Base-by-base conservation (phyloP, 176 grass and related monocot species). In the Guadua angustifolia region DNA sequence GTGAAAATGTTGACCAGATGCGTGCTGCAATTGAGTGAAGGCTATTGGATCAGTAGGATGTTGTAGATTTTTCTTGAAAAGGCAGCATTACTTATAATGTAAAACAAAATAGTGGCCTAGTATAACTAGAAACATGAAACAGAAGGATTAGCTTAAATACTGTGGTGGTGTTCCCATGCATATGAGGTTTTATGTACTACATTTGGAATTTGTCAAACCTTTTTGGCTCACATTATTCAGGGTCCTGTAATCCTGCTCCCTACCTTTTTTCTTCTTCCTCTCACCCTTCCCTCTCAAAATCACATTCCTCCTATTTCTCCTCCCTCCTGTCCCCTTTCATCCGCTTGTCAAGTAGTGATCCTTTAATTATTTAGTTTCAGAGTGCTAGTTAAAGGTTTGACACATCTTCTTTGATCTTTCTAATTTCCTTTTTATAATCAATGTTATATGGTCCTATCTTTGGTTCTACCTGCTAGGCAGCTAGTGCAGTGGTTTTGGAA, bases 371-470 rank as follows among this genome's bases (percentile, higher is more conserved):
- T 72, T 82, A 46, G 5, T 71, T 81, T 82, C 24, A 33, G 5
- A 71, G 1, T 35, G 15, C 79, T 35, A 82, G 7, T 57, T 63
- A 55, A 66, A 36, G 9, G 19, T 46, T 21, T 66, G 45, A 18
- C n/a, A 78, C 19, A 50, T 26, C 9, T 75, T 43, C 19, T 43
- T 69, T 64, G 2, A 26, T 70, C 29, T 52, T 17, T 35, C 35
- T 66, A 11, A 11, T 51, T 45, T 51, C 1, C 61, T 64, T 32
- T 50, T 63, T 5, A 61, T 45, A 74, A 12, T 6, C 14, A 3
- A 4, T 76, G 47, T 42, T 56, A 56, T 76, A 76, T 45, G n/a
- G n/a, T 36, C 66, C 26, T 77, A 70, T 78, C 18, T 49, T 58
- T 50, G 50, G 24, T 40, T 79, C 25, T 25, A 53, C 66, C 26